Evolutionary conservation across 2,329 filamentous ascomycete genomes (phyloP), one percentile per base, ranked within the genome.

Genomic region (Aspergillus hiratsukae): DNA sequence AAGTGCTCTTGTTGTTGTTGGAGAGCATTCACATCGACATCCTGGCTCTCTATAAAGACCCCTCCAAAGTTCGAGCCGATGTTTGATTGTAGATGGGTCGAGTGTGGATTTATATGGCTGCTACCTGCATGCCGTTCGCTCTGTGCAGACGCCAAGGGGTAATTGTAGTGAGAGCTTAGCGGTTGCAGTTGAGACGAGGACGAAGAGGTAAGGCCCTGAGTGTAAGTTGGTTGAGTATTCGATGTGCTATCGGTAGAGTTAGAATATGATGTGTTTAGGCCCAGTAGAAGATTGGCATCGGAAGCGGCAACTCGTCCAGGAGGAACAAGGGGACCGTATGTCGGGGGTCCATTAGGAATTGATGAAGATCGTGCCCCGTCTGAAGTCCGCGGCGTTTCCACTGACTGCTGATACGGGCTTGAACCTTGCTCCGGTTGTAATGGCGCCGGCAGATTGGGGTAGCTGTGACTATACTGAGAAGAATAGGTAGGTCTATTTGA

Each of bases 11-110:
- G 72, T 51, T 73, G 72, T 51, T 74, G 67, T 7, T 76, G 72
- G 19, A 91, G 74, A 4, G 83, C 76, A 25, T 82, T 84, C 78
- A 92, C 87, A 61, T 92, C 88, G 35, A 93, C 84, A 61, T 92
- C 88, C 60, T 90, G 88, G 58, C 84, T 87, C 68, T 90, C 85
- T 61, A 92, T 89, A 59, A 88, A 86, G 74, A 91, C 87, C 49
- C 68, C 60, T 5, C 64, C 64, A 14, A 59, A 59, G 11, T 65
- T 55, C 6, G 66, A 43, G 17, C 59, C 60, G 6, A 64, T 53
- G 40, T 52, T 50, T 3, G 63, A 51, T n/a, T 66, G 65, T 19
- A 65, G 48, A 48, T 66, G 61, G 6, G 53, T 27, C 35, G 57
- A 55, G 25, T 58, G 53, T 19, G 64, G 50, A 11, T 43, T 58